Evolutionary conservation across 1,284 basidiomycete species (phyloP), one percentile per base, ranked within the genome.

Genomic region (Porogramme epimiltina): DNA sequence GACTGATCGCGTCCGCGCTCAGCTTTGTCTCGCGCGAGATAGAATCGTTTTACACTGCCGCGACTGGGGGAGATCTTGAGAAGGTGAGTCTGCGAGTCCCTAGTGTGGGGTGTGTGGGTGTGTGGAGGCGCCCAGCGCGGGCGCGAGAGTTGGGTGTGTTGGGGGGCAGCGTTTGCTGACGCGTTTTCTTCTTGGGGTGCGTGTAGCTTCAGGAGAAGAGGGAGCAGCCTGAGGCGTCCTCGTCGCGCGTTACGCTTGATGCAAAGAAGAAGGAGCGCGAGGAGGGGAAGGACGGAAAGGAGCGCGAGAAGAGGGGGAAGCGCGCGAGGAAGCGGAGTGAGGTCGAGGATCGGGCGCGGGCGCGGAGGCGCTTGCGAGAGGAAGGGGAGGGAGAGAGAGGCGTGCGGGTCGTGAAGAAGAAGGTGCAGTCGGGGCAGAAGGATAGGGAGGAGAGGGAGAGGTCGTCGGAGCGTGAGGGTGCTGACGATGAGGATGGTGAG

Each of bases 1-100:
- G 85, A 48, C 61, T 89, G 11, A 62, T 90, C 37, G 81, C 84
- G 4, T 81, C 80, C 55, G 84, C 89, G 6, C 75, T 89, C 60
- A 78, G 69, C 63, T 87, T 84, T 63, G 79, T 90, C 3, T 80
- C 87, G n/a, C 73, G 80, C 41, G 87, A 90, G 66, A 62, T 90
- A 25, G 82, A 82, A 43, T 84, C 83, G 15, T 90, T 90, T 66
- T 76, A 89, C 18, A 69, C 77, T 34, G 84, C 74, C 60, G 88
- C 87, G 45, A 81, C 82, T 3, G 84, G 85, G 22, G 50, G 55
- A 23, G 54, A 56, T n/a, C 40, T 53, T 18, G 47, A 55, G 11
- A 50, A 57, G 42, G 60, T 60, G 51, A 44, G 59, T 51, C 19
- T 9, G 6, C 8, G 51, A 44, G 59, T 51, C 19, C 6, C 13